phyloP scores from a whole-genome alignment of 2,329 filamentous ascomycete genomes.

The Cercospora nicotianae region DNA sequence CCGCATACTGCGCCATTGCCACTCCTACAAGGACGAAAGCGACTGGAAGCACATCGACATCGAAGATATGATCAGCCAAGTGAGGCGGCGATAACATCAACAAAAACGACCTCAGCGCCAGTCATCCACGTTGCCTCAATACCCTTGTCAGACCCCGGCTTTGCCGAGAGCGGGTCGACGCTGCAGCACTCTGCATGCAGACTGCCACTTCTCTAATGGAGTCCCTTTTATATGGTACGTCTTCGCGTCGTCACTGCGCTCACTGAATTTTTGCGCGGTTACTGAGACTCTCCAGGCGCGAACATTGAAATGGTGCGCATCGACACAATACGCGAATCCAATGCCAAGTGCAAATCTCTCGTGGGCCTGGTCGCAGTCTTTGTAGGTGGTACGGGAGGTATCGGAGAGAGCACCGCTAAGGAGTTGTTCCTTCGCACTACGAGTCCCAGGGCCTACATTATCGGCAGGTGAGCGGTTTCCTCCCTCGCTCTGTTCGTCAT shows the following conservation, averaged over 20 bases:
- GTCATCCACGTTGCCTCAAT: not conserved
- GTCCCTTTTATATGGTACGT: conserved; percentile 15
- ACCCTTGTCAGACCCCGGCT: not conserved
- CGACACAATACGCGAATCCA: conserved; percentile 36
- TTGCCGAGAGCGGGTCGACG: not conserved
- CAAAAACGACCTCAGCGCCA: not conserved
- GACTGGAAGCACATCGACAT: not conserved
- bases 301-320: conserved; percentile 30
- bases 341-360: conserved; percentile 33
- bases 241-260: not conserved
- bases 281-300: conserved; percentile 14
- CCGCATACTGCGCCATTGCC: not conserved
- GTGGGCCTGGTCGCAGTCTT: conserved; percentile 40
- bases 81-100: not conserved
- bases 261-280: not conserved
- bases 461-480: conserved; percentile 43
- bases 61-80: not conserved
- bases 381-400: conserved; percentile 48
- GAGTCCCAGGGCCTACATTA: conserved; percentile 45
- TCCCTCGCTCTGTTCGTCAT: too few species aligned
- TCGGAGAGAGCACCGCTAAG: conserved; percentile 46
- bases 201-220: conserved; percentile 6
- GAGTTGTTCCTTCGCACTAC: conserved; percentile 45
- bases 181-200: not conserved
- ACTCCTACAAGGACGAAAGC: not conserved